Evolutionary conservation across 2,329 filamentous ascomycete species (phyloP), one percentile per base, ranked within the genome.

Genomic region (Lasiodiplodia sp.): DNA sequence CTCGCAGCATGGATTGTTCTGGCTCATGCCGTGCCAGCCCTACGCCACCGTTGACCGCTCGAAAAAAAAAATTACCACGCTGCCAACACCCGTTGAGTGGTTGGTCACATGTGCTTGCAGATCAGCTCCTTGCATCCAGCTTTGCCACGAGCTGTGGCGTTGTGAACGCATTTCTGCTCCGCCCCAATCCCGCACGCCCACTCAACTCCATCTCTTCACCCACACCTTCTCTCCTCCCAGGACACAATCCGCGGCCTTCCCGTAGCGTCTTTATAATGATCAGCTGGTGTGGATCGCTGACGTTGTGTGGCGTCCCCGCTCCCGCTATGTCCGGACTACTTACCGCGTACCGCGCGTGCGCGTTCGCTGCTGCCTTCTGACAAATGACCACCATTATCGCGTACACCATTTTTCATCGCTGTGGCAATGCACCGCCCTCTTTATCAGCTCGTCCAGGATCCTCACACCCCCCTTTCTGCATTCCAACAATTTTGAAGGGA

Each of bases 381-480:
- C 14, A 14, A 16, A 40, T 62, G 60, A 47, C 60, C 52, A 64
- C 23, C 31, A 28, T 34, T 34, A 34, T 34, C 8, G 31, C 31
- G 2, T 34, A 34, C 31, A 34, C 2, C 40, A 5, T 44, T 49
- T 6, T 28, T 11, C 23, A 12, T 21, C 14, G 10, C 11, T 23
- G 58, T 49, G 58, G 58, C 58, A 28, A 63, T n/a, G 37, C 25
- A 51, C 40, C 58, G 28, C 40, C 18, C 8, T 58, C n/a, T 34
- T 37, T 31, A 14, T 52, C 60, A 51, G 60, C 60, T 38, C 60
- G 23, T 12, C 60, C 60, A 12, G 47, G 25, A 25, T 38, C n/a
- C 21, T n/a, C 40, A 47, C 37, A 31, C 31, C 10, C 34, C 18
- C n/a, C 7, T 49, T 25, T 37, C 18, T n/a, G 44, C 18, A 47